Evolutionary conservation across 2,329 filamentous ascomycete species (phyloP), one percentile per base, ranked within the genome.

Genomic region (Phialocephala sp.): DNA sequence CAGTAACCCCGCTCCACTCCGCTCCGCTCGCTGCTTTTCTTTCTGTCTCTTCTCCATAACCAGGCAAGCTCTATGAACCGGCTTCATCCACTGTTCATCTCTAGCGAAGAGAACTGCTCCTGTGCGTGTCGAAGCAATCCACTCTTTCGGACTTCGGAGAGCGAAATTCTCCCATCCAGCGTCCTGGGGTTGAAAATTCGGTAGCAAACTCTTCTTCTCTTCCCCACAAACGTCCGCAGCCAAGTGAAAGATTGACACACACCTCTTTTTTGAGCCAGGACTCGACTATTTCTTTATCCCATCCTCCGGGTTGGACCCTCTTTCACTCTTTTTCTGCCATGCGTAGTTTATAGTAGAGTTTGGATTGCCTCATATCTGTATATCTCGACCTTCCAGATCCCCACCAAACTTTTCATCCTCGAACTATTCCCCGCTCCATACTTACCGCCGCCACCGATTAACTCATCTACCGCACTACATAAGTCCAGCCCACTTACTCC

Each of bases 1-100:
- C 18, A 11, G 22, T 22, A 50, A 4, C 20, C n/a, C n/a, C 45
- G n/a, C 45, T 22, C n/a, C 20, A 50, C 41, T 43, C 41, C 15
- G 41, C 41, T 54, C 50, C 24, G 14, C 50, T 54, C 50, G 50
- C 50, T 54, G 50, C 50, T 54, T 54, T 54, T 54, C 50, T 32
- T 18, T 3, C 1, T 54, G 9, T n/a, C 12, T 54, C 27, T 50
- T 24, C 45, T 22, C n/a, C 20, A n/a, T 45, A 3, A n/a, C n/a
- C 43, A n/a, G 8, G n/a, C 43, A 9, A 9, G 18, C 8, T 35
- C 50, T 22, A 54, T 54, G 4, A 32, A 2, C 24, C 22, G 50
- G 24, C 50, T 1, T 54, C 50, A 54, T 54, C 15, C 50, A 54
- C 27, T 24, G 45, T 20, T n/a, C 24, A 27, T 18, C 1, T 54